Evolutionary conservation across 495 filamentous ascomycete genomes (phyloP).

Genomic region (Penicillium silybi): DNA sequence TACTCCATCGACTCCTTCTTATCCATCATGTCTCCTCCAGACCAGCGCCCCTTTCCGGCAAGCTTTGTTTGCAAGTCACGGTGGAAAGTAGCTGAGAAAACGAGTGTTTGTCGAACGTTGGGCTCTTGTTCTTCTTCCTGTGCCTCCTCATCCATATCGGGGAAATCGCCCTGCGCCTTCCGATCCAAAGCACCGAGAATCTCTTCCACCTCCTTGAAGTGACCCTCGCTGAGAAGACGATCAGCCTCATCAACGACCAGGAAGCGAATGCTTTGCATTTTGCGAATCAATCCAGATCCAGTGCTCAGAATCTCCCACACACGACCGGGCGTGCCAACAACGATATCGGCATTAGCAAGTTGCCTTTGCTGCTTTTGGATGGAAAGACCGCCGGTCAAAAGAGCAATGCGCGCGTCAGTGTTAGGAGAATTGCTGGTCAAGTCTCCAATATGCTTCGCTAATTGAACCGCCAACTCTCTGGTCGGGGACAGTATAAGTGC

Average conservation of each 20-base stretch:
- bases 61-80: constrained; percentile 86
- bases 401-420: constrained; percentile 63
- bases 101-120: constrained; percentile 64
- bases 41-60: constrained; percentile 62
- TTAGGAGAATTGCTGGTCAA: constrained; percentile 58
- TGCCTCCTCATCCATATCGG: constrained; percentile 35
- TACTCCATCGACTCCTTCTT: constrained; percentile 86
- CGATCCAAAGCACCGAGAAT: constrained; percentile 74
- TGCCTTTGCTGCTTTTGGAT: constrained; percentile 88
- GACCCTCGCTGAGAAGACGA: constrained; percentile 83
- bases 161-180: constrained; percentile 32
- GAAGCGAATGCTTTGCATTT: constrained; percentile 69
- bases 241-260: constrained; percentile 95
- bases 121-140: constrained; percentile 18
- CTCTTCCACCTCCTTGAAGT: constrained; percentile 90
- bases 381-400: constrained; percentile 85
- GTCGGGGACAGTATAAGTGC: constrained; percentile 91
- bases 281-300: constrained; percentile 54
- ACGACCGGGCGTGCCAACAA: constrained; percentile 87
- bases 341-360: constrained; percentile 71
- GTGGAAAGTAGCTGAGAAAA: constrained; percentile 96
- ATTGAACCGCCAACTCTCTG: constrained; percentile 87
- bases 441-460: constrained; percentile 72
- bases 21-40: constrained; percentile 55
- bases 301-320: constrained; percentile 88